Conservation (phyloP, 2,329 filamentous ascomycete species). For the Aureobasidium leucospermi region DNA sequence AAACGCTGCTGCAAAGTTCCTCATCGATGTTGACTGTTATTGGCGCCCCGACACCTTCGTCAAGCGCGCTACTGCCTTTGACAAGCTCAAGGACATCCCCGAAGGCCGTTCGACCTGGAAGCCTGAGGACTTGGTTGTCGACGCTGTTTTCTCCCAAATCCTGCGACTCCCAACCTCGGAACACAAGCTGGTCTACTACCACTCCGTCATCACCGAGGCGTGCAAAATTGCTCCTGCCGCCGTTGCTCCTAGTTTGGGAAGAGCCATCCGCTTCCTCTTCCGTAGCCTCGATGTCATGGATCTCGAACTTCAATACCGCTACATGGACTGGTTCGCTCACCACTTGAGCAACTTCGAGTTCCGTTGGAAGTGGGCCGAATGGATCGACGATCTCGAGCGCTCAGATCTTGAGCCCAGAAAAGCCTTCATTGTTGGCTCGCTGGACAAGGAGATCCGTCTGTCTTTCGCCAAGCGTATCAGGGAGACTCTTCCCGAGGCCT, state of each 20-base stretch:
- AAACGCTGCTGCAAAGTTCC: conserved; percentile 73
- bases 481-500: conserved; percentile 79
- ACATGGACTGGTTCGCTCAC: conserved; percentile 96
- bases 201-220: conserved; percentile 86
- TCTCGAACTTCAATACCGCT: conserved; percentile 76
- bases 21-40: conserved; percentile 93
- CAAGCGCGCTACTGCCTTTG: conserved; percentile 86
- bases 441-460: conserved; percentile 94
- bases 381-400: conserved; percentile 78
- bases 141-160: conserved; percentile 92
- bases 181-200: conserved; percentile 95
- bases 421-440: conserved; percentile 80
- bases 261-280: conserved; percentile 89
- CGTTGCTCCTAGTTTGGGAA: conserved; percentile 87
- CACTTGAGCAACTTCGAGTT: conserved; percentile 99
- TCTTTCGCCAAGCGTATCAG: conserved; percentile 96
- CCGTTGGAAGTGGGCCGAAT: conserved; percentile 98
- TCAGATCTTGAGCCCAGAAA: conserved; percentile 77
- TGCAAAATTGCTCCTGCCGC: conserved; percentile 94
- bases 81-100: conserved; percentile 63
- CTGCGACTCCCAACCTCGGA: conserved; percentile 80
- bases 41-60: conserved; percentile 86
- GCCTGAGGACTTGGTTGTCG: conserved; percentile 93
- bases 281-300: conserved; percentile 76
- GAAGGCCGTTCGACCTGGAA: conserved; percentile 82